Evolutionary conservation across 1,139 yeast species (phyloP), one percentile per base, ranked within the genome.

Genomic region (Scheffersomyces quercinus): DNA sequence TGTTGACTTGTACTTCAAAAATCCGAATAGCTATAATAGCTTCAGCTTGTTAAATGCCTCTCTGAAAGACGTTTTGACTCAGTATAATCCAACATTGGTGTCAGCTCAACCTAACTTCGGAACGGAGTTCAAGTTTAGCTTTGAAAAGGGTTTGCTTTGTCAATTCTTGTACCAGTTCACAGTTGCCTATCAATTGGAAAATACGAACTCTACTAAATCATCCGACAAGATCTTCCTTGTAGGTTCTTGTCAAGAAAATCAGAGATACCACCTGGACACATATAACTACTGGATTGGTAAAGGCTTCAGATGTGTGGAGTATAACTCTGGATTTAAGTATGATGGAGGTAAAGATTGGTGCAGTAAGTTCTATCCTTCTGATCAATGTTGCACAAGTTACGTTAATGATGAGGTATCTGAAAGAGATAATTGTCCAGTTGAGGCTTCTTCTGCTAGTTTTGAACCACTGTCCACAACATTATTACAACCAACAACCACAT

Each of bases 311-410:
- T 58, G 62, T 44, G 54, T 53, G 11, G 60, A 56, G 40, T 58
- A 56, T 45, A 58, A 56, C 41, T 51, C 58, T 13, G 60, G 56
- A 2, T 56, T 48, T 44, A 49, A 52, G 37, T 53, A 48, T 39
- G 59, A 55, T 36, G 60, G 58, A 20, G 60, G 60, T 16, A 47
- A 46, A 41, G 58, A 56, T 48, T 55, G 60, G 60, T 57, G 62
- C 42, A 36, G 49, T 42, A 40, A 50, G 42, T 52, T 53, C 43
- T 55, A 57, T 38, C 56, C 52, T 29, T 32, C 53, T 6, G 40
- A 42, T 33, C 54, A 57, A 45, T 50, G 58, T 35, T 54, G 56
- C 39, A 40, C 49, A 9, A 42, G 47, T 12, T 54, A 43, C 44
- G 41, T 44, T 26, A 46, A 48, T 26, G 59, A 56, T 43, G 55